Percentiles rank a stretch among this genome's conserved stretches.
These are phyloP conservation scores for Parathielavia hyrcaniae DNA, from an alignment of 495 filamentous ascomycete species.

Conservation along the genomic window DNA sequence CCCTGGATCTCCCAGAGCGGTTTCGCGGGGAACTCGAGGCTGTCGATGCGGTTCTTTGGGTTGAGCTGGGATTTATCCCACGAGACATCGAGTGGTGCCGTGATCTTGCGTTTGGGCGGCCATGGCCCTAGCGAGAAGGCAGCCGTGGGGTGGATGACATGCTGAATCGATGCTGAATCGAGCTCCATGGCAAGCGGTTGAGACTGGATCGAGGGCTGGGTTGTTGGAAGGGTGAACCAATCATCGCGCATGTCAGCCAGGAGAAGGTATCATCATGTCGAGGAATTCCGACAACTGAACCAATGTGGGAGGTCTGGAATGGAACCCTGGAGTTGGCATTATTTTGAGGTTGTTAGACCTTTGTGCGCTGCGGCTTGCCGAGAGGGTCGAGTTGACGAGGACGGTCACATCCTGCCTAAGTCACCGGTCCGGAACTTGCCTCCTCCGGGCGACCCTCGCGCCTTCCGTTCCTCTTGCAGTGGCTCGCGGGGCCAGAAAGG, in stretches of 20 bases:
- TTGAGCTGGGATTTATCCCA: constrained; percentile 43
- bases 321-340: neutral
- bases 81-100: neutral
- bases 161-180: constrained; percentile 36
- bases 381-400: neutral
- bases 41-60: constrained; percentile 48
- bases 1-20: constrained; percentile 46
- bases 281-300: no score
- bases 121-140: constrained; percentile 32
- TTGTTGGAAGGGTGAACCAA: neutral
- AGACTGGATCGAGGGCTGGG: neutral
- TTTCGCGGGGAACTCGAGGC: constrained; percentile 36
- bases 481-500: neutral
- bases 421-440: neutral
- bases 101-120: neutral
- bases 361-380: constrained; percentile 22
- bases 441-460: neutral
- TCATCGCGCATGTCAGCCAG: no score
- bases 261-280: neutral
- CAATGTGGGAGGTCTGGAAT: no score
- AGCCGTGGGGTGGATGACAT: constrained; percentile 47
- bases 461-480: neutral
- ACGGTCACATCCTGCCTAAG: no score
- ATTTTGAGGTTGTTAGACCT: neutral
- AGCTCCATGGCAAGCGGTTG: constrained; percentile 38